Percentiles rank a stretch among this genome's conserved stretches.
phyloP scores from a whole-genome alignment of 495 filamentous ascomycete species.

The Aspergillus indologenus region DNA sequence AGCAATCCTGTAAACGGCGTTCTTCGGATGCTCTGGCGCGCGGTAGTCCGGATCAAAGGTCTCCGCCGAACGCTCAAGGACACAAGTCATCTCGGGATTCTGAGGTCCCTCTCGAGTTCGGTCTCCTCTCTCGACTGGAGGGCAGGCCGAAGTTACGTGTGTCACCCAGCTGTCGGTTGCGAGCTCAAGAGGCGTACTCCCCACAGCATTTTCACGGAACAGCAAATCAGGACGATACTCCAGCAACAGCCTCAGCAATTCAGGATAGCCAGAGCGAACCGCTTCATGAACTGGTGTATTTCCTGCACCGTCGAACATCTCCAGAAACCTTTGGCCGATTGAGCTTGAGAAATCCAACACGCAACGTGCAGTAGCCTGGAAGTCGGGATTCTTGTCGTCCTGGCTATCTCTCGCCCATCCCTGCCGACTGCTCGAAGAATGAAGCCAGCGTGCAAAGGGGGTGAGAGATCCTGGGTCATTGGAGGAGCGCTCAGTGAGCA shows the following conservation, averaged over 20 bases:
- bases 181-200: constrained; percentile 64
- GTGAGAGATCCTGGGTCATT: constrained; percentile 44
- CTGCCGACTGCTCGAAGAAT: not conserved
- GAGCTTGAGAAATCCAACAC: constrained; percentile 51
- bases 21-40: not conserved
- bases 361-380: constrained; percentile 21
- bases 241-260: constrained; percentile 48
- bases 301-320: constrained; percentile 62
- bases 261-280: constrained; percentile 36
- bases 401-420: not conserved
- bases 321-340: constrained; percentile 48
- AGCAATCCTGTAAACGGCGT: constrained; percentile 26
- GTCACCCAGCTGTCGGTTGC: constrained; percentile 52
- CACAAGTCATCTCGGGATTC: not conserved
- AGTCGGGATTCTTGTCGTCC: constrained; percentile 1
- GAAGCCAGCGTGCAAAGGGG: constrained; percentile 43
- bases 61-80: constrained; percentile 11
- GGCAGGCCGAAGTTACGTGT: constrained; percentile 20
- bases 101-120: not conserved
- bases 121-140: constrained; percentile 2
- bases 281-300: constrained; percentile 62
- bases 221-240: constrained; percentile 55
- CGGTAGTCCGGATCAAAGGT: constrained; percentile 22
- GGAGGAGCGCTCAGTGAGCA: constrained; percentile 47
- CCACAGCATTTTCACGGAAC: constrained; percentile 66